Percentiles rank a stretch among this genome's conserved stretches.
These are phyloP conservation scores for Hansenula sp. DNA, from an alignment of 1,139 yeast genomes.

Conservation along the genomic window DNA sequence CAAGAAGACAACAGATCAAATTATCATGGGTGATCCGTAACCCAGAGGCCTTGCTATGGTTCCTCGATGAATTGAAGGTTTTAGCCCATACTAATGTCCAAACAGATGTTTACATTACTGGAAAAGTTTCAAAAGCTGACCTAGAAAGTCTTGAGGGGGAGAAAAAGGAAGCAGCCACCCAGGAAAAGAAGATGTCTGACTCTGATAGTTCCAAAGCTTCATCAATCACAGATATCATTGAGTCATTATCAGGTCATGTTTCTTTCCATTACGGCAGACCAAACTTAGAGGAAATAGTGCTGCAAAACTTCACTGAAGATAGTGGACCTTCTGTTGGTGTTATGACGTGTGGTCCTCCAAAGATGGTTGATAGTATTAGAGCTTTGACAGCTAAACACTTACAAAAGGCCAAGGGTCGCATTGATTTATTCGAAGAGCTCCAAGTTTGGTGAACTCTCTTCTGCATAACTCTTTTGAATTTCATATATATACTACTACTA, in stretches of 20 bases:
- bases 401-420: conserved; percentile 29
- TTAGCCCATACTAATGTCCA: conserved; percentile 32
- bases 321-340: conserved; percentile 37
- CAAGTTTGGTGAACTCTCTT: conserved; percentile 38
- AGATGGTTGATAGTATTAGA: conserved; percentile 44
- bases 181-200: neutral
- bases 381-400: conserved; percentile 28
- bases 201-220: neutral
- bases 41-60: conserved; percentile 42
- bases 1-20: conserved; percentile 28
- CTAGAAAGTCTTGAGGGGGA: neutral
- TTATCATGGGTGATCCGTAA: conserved; percentile 52
- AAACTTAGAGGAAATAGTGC: conserved; percentile 27
- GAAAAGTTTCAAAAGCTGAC: neutral
- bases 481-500: too few species aligned
- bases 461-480: too few species aligned
- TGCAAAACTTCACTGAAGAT: conserved; percentile 24
- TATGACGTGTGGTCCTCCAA: conserved; percentile 46
- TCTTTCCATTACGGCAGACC: conserved; percentile 30
- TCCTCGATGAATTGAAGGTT: conserved; percentile 40
- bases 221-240: neutral
- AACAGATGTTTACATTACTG: conserved; percentile 38
- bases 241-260: neutral
- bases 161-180: neutral
- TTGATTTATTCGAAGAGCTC: conserved; percentile 44